Evolutionary conservation across 1,139 yeast genomes (phyloP).

Genomic region (Geotrichum aggregatum): DNA sequence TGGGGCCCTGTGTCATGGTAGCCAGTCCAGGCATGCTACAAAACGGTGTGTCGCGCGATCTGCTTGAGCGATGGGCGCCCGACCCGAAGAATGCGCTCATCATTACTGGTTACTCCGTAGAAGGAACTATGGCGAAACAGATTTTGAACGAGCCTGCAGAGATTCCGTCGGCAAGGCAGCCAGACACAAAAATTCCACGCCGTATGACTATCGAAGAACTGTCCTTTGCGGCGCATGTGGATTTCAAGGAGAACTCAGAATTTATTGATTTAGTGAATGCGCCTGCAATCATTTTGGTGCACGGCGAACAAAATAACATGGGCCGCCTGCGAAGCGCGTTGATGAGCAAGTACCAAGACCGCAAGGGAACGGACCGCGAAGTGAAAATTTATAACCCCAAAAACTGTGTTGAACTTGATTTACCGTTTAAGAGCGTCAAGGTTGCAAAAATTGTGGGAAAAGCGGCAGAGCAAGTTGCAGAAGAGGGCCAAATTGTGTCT

Average conservation of each 20-base stretch:
- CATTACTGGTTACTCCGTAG: constrained; percentile 95
- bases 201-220: constrained; percentile 88
- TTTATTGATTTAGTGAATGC: constrained; percentile 89
- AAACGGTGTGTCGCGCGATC: constrained; percentile 86
- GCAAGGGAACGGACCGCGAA: constrained; percentile 84
- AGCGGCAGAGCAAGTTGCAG: constrained; percentile 10
- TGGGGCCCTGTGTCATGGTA: constrained; percentile 92
- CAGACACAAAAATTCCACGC: constrained; percentile 81
- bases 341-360: constrained; percentile 73
- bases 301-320: constrained; percentile 98
- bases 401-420: constrained; percentile 74
- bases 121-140: constrained; percentile 95
- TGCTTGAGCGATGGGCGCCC: constrained; percentile 95
- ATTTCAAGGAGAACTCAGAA: constrained; percentile 85
- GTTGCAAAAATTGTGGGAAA: constrained; percentile 67
- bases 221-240: constrained; percentile 98
- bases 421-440: constrained; percentile 78
- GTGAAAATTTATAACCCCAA: constrained; percentile 91
- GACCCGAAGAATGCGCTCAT: constrained; percentile 85
- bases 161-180: constrained; percentile 73
- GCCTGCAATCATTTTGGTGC: constrained; percentile 73
- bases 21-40: constrained; percentile 99
- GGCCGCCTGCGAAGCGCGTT: constrained; percentile 92
- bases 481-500: constrained; percentile 52
- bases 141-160: constrained; percentile 83